Evolutionary conservation across 2,329 filamentous ascomycete genomes (phyloP), one percentile per base, ranked within the genome.

Genomic region (Ascochyta fabae): DNA sequence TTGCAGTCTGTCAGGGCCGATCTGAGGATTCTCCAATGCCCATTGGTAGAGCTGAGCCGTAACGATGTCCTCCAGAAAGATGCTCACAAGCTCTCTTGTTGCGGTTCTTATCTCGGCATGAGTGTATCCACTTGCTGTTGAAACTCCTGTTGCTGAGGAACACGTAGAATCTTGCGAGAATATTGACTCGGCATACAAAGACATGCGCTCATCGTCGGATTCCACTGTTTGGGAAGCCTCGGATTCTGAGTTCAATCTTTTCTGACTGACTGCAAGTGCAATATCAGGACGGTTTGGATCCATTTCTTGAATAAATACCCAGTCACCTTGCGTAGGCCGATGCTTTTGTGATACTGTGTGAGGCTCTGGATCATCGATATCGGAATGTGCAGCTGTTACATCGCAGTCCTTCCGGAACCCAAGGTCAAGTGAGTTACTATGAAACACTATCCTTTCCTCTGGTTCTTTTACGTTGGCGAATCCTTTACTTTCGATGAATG

Each of bases 251-350:
- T 74, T 71, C 42, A 90, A 78, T 19, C 83, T 80, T 60, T 81
- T 72, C 59, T 78, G 76, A 60, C 81, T 83, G 53, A 85, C 88
- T 67, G 77, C 71, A 61, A 76, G 77, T 55, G 87, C 87, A 68
- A 91, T 83, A 46, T 92, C 87, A 46, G 84, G 86, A 62, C 80
- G 80, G 68, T 86, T 86, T 68, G 86, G 85, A 65, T 79, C 84
- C 78, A 93, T 82, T 72, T 82, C 80, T 53, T 79, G 77, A 60
- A 93, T 82, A 72, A 94, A 81, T 60, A 91, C 86, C 64, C 81
- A 84, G 82, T 90, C 86, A 66, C 84, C 85, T 70, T 84, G 84
- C 65, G 78, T 85, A 38, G 83, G 79, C 62, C 75, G 79, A 59
- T 81, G 76, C 83, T 85, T 85, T 67, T 71, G 78, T 61, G 61